phyloP scores from a whole-genome alignment of 2,329 filamentous ascomycete species.

The Lasiodiplodia sp. region DNA sequence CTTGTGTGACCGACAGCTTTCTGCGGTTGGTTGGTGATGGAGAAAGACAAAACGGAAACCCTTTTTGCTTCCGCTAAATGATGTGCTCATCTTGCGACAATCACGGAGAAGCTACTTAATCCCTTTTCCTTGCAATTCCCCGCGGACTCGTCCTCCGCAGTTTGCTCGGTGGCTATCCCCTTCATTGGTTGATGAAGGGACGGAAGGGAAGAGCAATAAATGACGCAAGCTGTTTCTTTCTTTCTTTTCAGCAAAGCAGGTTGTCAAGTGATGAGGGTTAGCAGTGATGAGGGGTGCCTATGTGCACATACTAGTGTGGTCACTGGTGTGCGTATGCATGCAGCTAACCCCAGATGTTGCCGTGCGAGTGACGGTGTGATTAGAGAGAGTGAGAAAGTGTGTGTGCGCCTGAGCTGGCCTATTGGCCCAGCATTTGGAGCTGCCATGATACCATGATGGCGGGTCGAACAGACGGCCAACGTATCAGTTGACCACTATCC shows the following conservation, averaged over 20 bases:
- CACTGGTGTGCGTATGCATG: constrained; percentile 10
- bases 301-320: neutral
- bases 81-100: neutral
- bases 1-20: neutral
- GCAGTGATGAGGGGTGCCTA: neutral
- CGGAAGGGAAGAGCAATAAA: neutral
- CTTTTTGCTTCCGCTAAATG: neutral
- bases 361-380: neutral
- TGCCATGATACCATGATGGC: constrained; percentile 4
- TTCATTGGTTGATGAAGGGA: neutral
- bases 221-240: neutral
- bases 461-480: neutral
- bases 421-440: neutral
- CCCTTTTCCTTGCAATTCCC: neutral
- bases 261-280: neutral
- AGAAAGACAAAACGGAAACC: neutral
- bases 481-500: constrained; percentile 8
- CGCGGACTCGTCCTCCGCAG: neutral
- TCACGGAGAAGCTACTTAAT: constrained; percentile 6
- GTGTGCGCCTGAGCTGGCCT: neutral
- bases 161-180: neutral
- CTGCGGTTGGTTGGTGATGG: neutral
- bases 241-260: neutral
- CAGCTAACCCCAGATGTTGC: constrained; percentile 13
- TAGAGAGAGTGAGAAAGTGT: neutral